A percentile compares a stretch with the other conserved stretches of the same genome.
phyloP scores from a whole-genome alignment of 1,139 yeast genomes.

The Protomyces gravidus region DNA sequence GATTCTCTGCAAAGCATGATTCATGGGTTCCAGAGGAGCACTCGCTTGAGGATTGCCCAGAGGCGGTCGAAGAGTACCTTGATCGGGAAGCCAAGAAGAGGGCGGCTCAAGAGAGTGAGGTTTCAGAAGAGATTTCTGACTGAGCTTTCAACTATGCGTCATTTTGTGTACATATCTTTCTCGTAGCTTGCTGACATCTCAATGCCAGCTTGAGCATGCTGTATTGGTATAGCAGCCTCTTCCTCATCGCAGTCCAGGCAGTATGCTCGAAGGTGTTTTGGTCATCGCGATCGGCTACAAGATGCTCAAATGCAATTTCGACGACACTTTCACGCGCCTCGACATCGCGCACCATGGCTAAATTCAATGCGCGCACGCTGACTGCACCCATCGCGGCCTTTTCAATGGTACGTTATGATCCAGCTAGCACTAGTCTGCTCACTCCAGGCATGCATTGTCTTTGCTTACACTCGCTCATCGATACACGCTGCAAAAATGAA shows the following conservation, averaged over 20 bases:
- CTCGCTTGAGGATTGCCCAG: neutral
- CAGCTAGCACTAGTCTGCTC: neutral
- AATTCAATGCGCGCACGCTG: constrained; percentile 22
- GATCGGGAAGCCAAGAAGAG: neutral
- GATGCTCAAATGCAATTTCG: too few species aligned
- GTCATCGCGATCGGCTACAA: too few species aligned
- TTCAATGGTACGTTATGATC: constrained; percentile 2
- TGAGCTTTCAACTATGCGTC: too few species aligned
- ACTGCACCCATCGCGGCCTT: constrained; percentile 27
- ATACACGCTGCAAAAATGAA: constrained; percentile 17
- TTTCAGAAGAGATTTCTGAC: too few species aligned
- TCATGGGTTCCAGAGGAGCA: neutral
- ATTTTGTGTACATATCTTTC: too few species aligned
- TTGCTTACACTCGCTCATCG: constrained; percentile 21
- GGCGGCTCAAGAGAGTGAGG: too few species aligned
- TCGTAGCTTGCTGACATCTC: too few species aligned
- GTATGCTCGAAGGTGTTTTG: too few species aligned
- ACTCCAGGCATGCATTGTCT: constrained; percentile 23
- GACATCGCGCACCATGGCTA: constrained; percentile 1
- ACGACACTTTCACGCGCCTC: neutral
- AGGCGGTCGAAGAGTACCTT: neutral
- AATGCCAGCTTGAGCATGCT: too few species aligned
- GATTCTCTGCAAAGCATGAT: neutral
- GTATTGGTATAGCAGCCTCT: too few species aligned
- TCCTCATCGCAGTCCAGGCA: too few species aligned